Percentiles rank a stretch among this genome's conserved stretches.
Evolutionary conservation across 1,284 basidiomycete species (phyloP).

Genomic region (Naganishia liquefaciens): DNA sequence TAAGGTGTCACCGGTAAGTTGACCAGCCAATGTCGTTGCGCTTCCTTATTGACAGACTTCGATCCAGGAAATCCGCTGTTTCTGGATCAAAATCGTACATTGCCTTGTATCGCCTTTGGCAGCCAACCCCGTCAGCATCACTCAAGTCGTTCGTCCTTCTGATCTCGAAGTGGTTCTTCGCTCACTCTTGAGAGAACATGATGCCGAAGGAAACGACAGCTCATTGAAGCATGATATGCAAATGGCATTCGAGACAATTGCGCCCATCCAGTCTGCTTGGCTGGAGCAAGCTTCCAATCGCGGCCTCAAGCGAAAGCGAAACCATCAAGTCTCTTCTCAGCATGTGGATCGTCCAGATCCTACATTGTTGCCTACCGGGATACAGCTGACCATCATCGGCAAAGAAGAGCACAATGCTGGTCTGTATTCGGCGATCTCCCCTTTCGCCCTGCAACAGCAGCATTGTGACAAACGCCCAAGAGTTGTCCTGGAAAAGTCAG

Average conservation of each 20-base stretch:
- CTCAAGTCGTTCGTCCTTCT: conserved; percentile 1
- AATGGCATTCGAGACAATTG: background rate
- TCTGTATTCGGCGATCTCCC: background rate
- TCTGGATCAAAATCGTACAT: conserved; percentile 2
- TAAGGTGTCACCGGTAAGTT: conserved; percentile 12
- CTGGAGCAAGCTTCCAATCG: background rate
- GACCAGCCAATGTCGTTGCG: background rate
- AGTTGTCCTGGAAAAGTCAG: background rate
- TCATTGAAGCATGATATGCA: background rate
- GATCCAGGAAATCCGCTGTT: conserved; percentile 3
- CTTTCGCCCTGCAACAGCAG: too few relatives aligned
- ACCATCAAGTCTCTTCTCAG: conserved; percentile 5
- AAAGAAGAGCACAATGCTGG: conserved; percentile 10
- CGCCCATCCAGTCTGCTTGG: background rate
- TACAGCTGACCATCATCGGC: conserved; percentile 11
- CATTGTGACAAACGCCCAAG: too few relatives aligned
- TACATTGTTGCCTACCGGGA: conserved; percentile 2
- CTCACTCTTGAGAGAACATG: background rate
- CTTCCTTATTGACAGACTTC: background rate
- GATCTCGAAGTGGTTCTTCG: background rate
- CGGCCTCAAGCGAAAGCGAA: conserved; percentile 18
- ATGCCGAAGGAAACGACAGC: background rate
- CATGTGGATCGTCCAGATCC: background rate
- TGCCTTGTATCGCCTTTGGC: conserved; percentile 3
- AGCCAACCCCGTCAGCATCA: conserved; percentile 13